Conservation (phyloP, 1,139 yeast species). For the Sugiyamaella pinicola region DNA sequence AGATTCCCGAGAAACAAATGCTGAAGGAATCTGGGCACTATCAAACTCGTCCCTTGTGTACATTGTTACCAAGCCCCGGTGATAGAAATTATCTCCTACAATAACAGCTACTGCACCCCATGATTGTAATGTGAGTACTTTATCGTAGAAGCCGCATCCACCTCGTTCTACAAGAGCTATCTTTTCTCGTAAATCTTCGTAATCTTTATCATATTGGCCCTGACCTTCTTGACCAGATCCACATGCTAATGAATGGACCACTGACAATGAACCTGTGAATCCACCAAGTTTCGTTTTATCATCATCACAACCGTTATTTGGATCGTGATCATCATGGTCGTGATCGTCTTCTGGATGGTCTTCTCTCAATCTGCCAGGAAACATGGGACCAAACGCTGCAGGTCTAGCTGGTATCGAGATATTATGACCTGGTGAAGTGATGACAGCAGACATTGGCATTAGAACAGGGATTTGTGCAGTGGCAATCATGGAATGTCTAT, state of each 20-base stretch:
- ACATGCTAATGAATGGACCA: slow-evolving; percentile 33
- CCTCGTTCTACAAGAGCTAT: slow-evolving; percentile 46
- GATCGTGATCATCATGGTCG: background rate
- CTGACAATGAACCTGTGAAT: slow-evolving; percentile 32
- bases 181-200: slow-evolving; percentile 33
- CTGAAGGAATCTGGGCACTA: slow-evolving; percentile 42
- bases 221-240: slow-evolving; percentile 18
- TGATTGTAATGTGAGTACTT: slow-evolving; percentile 43
- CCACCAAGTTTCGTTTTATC: slow-evolving; percentile 25
- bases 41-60: slow-evolving; percentile 40
- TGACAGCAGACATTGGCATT: slow-evolving; percentile 36
- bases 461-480: slow-evolving; percentile 31
- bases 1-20: slow-evolving; percentile 44
- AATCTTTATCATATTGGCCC: slow-evolving; percentile 20
- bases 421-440: slow-evolving; percentile 34
- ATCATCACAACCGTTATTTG: background rate
- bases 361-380: slow-evolving; percentile 26
- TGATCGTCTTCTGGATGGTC: slow-evolving; percentile 6
- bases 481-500: slow-evolving; percentile 6
- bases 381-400: slow-evolving; percentile 43
- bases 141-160: slow-evolving; percentile 45
- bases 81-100: slow-evolving; percentile 44
- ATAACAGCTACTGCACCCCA: slow-evolving; percentile 48
- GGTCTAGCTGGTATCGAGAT: slow-evolving; percentile 40
- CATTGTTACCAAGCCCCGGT: slow-evolving; percentile 44